Evolutionary conservation across 2,329 filamentous ascomycete genomes (phyloP).

Genomic region (Kalmusia sp.): DNA sequence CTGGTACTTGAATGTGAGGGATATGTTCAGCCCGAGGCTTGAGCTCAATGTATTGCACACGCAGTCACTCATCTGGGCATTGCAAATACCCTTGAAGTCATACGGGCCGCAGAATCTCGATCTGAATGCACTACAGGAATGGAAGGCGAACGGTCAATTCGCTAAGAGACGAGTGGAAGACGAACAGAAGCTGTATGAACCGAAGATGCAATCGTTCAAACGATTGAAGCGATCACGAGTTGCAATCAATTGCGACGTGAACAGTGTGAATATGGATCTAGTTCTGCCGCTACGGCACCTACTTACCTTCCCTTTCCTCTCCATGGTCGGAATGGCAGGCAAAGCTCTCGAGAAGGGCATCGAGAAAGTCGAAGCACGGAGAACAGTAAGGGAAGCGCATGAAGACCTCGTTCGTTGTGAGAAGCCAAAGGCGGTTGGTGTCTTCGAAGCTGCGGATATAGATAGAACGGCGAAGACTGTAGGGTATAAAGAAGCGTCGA

Average conservation of each 20-base stretch:
- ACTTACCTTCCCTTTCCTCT: slow-evolving; percentile 29
- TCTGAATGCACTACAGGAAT: slow-evolving; percentile 23
- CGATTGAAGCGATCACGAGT: slow-evolving; percentile 10
- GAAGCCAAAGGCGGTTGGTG: neutral
- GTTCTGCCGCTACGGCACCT: slow-evolving; percentile 23
- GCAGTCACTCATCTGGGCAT: slow-evolving; percentile 27
- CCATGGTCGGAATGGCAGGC: slow-evolving; percentile 17
- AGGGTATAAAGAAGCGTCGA: too few species aligned
- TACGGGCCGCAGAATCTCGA: slow-evolving; percentile 30
- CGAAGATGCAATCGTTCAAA: neutral
- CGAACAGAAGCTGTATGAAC: neutral
- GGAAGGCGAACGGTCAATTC: slow-evolving; percentile 22
- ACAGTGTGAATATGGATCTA: slow-evolving; percentile 14
- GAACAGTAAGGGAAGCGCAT: neutral
- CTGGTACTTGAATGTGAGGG: slow-evolving; percentile 25
- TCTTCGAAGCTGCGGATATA: neutral
- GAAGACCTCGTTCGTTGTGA: neutral
- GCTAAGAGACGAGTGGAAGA: slow-evolving; percentile 9
- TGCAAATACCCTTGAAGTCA: slow-evolving; percentile 19
- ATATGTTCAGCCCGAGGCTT: slow-evolving; percentile 27
- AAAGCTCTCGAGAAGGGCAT: slow-evolving; percentile 28
- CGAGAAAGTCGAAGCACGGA: slow-evolving; percentile 18
- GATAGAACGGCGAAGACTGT: neutral
- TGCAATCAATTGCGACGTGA: slow-evolving; percentile 12
- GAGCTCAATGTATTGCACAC: slow-evolving; percentile 35